Conservation (phyloP, 1,139 yeast genomes). For the Spathaspora sp. region DNA sequence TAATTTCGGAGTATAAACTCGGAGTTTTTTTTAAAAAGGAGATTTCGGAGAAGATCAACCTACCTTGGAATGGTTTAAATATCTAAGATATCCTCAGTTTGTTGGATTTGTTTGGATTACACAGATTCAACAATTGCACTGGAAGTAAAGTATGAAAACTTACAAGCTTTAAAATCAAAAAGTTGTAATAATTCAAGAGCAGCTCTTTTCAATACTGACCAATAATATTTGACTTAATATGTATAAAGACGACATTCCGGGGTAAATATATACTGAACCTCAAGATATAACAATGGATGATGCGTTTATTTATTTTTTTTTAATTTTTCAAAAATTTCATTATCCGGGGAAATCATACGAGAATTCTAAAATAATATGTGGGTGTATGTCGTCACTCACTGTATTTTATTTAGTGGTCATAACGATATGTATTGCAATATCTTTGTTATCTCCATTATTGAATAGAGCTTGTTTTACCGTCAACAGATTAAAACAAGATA, state of each 20-base stretch:
- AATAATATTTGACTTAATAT: background rate
- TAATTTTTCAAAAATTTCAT: background rate
- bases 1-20: background rate
- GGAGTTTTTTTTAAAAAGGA: background rate
- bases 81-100: too few relatives aligned
- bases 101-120: too few relatives aligned
- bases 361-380: background rate
- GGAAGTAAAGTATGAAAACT: too few relatives aligned
- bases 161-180: too few relatives aligned
- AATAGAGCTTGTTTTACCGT: background rate
- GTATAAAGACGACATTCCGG: background rate
- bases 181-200: background rate
- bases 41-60: too few relatives aligned
- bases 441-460: background rate
- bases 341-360: conserved; percentile 1
- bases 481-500: background rate
- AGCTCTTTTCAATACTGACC: background rate
- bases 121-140: too few relatives aligned
- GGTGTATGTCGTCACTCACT: background rate
- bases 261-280: background rate
- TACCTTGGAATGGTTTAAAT: too few relatives aligned
- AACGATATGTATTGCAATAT: too few relatives aligned
- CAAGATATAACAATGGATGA: background rate
- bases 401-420: background rate
- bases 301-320: background rate